Conservation (phyloP, 164 flowering plant genomes). For the Dillenia turbinata region DNA sequence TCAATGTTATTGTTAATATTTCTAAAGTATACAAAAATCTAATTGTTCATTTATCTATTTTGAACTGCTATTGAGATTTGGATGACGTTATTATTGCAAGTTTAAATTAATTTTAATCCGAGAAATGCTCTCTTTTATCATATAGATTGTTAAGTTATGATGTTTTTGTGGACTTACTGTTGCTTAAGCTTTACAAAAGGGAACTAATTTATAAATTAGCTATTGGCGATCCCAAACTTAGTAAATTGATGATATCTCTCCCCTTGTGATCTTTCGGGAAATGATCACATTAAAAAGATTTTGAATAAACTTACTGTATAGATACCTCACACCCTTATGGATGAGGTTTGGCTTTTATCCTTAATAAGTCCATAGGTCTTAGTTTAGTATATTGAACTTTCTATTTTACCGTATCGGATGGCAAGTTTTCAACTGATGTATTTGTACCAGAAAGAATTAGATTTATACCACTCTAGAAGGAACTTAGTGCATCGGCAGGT, state of each 20-base stretch:
- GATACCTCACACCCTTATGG: constrained; percentile 80
- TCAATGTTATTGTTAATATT: no score
- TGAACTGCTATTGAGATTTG: no score
- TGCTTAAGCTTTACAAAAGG: constrained; percentile 66
- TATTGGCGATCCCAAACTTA: constrained; percentile 85
- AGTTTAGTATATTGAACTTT: neutral
- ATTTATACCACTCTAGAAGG: constrained; percentile 93
- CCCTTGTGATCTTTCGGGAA: constrained; percentile 77
- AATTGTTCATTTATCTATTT: no score
- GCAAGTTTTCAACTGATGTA: constrained; percentile 74
- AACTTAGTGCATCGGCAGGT: constrained; percentile 78
- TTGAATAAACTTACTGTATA: constrained; percentile 70
- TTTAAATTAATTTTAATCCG: constrained; percentile 72
- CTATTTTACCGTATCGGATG: constrained; percentile 41
- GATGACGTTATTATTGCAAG: constrained; percentile 38
- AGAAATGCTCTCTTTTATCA: constrained; percentile 88
- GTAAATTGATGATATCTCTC: constrained; percentile 79
- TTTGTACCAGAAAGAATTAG: constrained; percentile 80
- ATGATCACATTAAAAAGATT: constrained; percentile 53
- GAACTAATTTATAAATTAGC: constrained; percentile 78
- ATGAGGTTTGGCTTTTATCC: constrained; percentile 56
- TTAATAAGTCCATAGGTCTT: neutral
- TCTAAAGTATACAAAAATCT: no score
- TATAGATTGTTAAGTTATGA: constrained; percentile 84
- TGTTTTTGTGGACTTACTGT: constrained; percentile 74